Evolutionary conservation across 169 alveolate genomes (phyloP).

Genomic region (Cryptosporidium parvum): DNA sequence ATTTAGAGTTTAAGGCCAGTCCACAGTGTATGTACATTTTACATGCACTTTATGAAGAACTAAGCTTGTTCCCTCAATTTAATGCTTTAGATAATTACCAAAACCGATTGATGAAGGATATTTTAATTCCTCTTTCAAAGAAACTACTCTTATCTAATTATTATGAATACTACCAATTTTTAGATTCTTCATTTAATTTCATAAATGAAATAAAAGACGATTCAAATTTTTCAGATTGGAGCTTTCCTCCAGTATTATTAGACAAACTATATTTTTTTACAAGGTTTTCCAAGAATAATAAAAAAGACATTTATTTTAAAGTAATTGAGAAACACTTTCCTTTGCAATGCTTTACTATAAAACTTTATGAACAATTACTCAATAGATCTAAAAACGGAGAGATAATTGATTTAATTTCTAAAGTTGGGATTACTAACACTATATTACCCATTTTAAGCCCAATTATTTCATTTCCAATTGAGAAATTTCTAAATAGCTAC

Average conservation of each 20-base stretch:
- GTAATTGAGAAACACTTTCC: slow-evolving; percentile 18
- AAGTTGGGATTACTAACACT: not conserved
- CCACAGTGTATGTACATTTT: slow-evolving; percentile 5
- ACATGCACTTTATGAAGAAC: slow-evolving; percentile 53
- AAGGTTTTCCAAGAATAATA: not conserved
- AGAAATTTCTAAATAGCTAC: slow-evolving; percentile 4
- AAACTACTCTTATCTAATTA: not conserved
- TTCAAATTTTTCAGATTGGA: not conserved
- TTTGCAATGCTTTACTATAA: slow-evolving; percentile 35
- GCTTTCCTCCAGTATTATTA: slow-evolving; percentile 55
- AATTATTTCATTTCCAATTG: slow-evolving; percentile 29
- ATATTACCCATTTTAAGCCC: slow-evolving; percentile 40
- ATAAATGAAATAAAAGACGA: not conserved
- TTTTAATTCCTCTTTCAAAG: slow-evolving; percentile 59
- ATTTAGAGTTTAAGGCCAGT: not conserved
- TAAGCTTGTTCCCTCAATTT: slow-evolving; percentile 12
- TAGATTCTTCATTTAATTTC: not conserved
- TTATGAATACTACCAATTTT: slow-evolving; percentile 49
- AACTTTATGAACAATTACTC: slow-evolving; percentile 5
- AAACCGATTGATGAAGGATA: slow-evolving; percentile 35
- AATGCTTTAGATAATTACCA: not conserved
- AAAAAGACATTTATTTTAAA: slow-evolving; percentile 2
- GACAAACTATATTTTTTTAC: slow-evolving; percentile 13
- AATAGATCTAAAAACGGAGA: not conserved
- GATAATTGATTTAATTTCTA: slow-evolving; percentile 14